Percentiles rank a stretch among this genome's conserved stretches.
These are phyloP conservation scores for Acaromyces ingoldii DNA, from an alignment of 1,284 basidiomycete species.

Conservation along the genomic window DNA sequence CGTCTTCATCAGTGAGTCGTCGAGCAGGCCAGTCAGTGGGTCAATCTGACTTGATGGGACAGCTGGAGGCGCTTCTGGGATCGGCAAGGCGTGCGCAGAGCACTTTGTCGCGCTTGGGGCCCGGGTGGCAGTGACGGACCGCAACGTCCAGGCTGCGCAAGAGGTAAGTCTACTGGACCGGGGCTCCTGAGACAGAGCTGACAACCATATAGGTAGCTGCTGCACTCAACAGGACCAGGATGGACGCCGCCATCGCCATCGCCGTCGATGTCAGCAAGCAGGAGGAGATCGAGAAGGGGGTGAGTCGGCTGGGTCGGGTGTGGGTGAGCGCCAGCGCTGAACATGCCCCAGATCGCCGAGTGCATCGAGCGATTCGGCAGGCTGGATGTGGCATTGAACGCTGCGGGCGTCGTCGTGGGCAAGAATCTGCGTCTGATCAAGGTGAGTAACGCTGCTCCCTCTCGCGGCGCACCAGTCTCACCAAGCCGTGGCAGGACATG, in stretches of 20 bases:
- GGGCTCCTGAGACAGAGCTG: not conserved
- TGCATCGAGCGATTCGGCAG: not conserved
- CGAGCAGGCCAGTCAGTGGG: no score
- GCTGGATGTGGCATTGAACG: not conserved
- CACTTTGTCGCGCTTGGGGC: not conserved
- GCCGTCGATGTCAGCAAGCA: not conserved
- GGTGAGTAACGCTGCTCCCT: not conserved
- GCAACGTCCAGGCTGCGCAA: not conserved
- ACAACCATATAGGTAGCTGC: not conserved
- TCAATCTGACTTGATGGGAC: not conserved
- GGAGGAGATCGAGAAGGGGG: not conserved
- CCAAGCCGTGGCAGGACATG: not conserved
- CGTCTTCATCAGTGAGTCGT: conserved; percentile 2
- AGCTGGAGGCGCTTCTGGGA: conserved; percentile 1
- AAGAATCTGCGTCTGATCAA: not conserved
- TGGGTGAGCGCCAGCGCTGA: no score
- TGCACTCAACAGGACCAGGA: not conserved
- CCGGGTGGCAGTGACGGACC: not conserved
- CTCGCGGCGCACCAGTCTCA: not conserved
- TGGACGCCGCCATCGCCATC: not conserved
- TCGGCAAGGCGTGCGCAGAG: not conserved
- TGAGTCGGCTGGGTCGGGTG: no score
- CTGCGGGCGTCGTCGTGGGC: not conserved
- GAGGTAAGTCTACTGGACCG: not conserved
- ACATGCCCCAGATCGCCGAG: not conserved